These are phyloP conservation scores for Aspergillus sp. DNA, from an alignment of 2,329 filamentous ascomycete species.

Conservation along the genomic window DNA sequence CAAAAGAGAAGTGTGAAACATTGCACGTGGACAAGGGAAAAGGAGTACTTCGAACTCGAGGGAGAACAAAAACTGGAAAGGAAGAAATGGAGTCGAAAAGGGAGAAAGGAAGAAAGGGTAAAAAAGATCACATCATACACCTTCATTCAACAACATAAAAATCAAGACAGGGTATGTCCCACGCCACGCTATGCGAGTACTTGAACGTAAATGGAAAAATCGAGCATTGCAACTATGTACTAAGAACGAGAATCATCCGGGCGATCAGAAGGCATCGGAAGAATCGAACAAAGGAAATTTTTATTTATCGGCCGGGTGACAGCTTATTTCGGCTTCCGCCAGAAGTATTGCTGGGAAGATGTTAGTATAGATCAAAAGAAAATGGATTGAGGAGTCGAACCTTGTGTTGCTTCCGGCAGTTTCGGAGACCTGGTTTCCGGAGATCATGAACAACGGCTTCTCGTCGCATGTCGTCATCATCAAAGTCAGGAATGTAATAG, in stretches of 20 bases:
- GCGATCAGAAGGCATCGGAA: background rate
- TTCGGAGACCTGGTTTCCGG: slow-evolving; percentile 81
- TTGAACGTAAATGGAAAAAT: slow-evolving; percentile 15
- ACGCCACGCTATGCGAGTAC: slow-evolving; percentile 40
- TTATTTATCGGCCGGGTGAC: slow-evolving; percentile 3
- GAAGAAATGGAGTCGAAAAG: slow-evolving; percentile 1
- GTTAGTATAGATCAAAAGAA: slow-evolving; percentile 16
- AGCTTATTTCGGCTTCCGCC: slow-evolving; percentile 57
- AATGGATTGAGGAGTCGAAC: slow-evolving; percentile 48
- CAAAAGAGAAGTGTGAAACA: too few relatives aligned
- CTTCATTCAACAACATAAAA: slow-evolving; percentile 17
- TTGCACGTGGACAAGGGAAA: too few relatives aligned
- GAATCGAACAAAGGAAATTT: slow-evolving; percentile 2
- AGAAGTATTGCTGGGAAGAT: slow-evolving; percentile 61
- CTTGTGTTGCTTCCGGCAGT: slow-evolving; percentile 95
- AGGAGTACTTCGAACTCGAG: background rate
- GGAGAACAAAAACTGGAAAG: slow-evolving; percentile 1
- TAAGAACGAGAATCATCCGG: slow-evolving; percentile 14
- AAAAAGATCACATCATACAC: slow-evolving; percentile 15
- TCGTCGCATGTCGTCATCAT: slow-evolving; percentile 71
- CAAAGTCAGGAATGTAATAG: slow-evolving; percentile 88
- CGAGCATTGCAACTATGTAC: slow-evolving; percentile 26
- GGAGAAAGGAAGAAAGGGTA: slow-evolving; percentile 5
- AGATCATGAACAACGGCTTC: slow-evolving; percentile 80
- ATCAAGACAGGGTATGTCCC: slow-evolving; percentile 32